phyloP scores from a whole-genome alignment of 345 rosid species.

The Aegle marmelos region DNA sequence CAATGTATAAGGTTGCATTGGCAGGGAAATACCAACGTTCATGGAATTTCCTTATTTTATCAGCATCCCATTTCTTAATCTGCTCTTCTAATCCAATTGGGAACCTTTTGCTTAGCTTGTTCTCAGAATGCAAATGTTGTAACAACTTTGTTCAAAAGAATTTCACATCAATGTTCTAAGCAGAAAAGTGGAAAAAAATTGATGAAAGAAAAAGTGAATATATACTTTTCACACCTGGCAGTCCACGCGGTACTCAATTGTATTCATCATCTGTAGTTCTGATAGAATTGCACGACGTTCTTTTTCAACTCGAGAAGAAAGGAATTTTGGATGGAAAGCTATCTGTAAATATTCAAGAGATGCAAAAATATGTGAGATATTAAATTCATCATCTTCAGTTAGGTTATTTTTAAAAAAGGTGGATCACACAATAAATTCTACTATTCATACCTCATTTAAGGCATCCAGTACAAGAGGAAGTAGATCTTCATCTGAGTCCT shows the following conservation, averaged over 20 bases:
- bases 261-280: conserved; percentile 99
- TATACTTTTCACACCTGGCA: conserved; percentile 68
- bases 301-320: conserved; percentile 93
- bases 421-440: not conserved
- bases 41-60: conserved; percentile 96
- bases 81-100: conserved; percentile 99
- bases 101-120: conserved; percentile 95
- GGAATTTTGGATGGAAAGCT: conserved; percentile 93
- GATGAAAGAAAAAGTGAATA: conserved; percentile 20
- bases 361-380: not conserved
- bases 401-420: not conserved
- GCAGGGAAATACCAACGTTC: conserved; percentile 99
- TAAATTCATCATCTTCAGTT: conserved; percentile 3
- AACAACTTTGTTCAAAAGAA: conserved; percentile 56
- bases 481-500: conserved; percentile 82
- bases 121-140: conserved; percentile 97
- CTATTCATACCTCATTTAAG: conserved; percentile 73
- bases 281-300: conserved; percentile 99
- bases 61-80: conserved; percentile 99
- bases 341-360: conserved; percentile 49
- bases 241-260: conserved; percentile 98
- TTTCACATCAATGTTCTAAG: not conserved
- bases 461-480: conserved; percentile 90
- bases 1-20: conserved; percentile 93
- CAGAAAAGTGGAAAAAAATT: conserved; percentile 10